Percentiles rank a stretch among this genome's conserved stretches.
phyloP scores from a whole-genome alignment of 2,329 filamentous ascomycete species.

The Coleophoma cylindrospora region DNA sequence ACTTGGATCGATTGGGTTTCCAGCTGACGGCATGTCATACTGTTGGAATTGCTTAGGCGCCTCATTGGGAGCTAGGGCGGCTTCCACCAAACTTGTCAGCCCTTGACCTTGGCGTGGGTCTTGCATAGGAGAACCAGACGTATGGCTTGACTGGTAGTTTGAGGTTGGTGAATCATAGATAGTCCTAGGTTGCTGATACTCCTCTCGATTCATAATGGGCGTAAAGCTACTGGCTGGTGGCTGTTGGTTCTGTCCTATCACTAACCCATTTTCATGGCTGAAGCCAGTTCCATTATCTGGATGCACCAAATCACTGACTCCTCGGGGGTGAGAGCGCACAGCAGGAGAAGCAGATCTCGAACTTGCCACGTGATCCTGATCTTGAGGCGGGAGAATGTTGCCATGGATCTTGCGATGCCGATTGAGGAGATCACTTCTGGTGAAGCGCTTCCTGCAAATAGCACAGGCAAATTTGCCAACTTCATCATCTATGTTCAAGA shows the following conservation, averaged over 20 bases:
- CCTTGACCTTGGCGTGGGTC: constrained; percentile 13
- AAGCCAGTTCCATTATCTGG: constrained; percentile 3
- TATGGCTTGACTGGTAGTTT: background rate
- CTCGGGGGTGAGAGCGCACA: constrained; percentile 2
- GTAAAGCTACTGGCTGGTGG: background rate
- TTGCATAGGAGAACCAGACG: constrained; percentile 3
- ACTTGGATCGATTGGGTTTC: constrained; percentile 12
- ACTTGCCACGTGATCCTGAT: background rate
- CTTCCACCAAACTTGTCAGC: constrained; percentile 22
- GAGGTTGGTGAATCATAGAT: background rate
- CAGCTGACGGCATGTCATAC: constrained; percentile 11
- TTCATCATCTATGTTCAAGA: constrained; percentile 17
- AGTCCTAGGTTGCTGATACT: background rate
- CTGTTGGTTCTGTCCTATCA: background rate
- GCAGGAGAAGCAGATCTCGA: constrained; percentile 3
- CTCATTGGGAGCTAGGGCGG: constrained; percentile 17
- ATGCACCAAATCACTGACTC: constrained; percentile 4
- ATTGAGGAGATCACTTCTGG: constrained; percentile 23
- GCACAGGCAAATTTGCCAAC: constrained; percentile 21
- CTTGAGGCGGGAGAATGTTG: constrained; percentile 6
- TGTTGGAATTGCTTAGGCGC: background rate
- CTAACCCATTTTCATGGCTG: background rate
- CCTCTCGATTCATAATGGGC: constrained; percentile 1
- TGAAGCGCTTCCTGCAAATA: constrained; percentile 23
- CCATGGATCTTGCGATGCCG: constrained; percentile 22